Evolutionary conservation across 2,329 filamentous ascomycete genomes (phyloP), one percentile per base, ranked within the genome.

Genomic region (Cordyceps tenuipes): DNA sequence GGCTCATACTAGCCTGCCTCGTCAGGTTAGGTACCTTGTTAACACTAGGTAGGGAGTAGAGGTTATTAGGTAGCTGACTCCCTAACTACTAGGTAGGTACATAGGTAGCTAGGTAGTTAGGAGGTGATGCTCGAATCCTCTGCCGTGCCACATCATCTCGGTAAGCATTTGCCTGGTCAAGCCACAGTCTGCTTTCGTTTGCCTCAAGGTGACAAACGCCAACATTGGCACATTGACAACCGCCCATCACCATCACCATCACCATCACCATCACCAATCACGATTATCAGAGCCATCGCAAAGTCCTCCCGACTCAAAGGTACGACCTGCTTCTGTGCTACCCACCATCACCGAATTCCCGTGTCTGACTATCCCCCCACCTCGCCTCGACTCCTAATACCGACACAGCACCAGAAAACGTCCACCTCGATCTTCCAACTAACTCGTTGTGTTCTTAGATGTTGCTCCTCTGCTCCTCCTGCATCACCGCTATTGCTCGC

Each of bases 401-500:
- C 5, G 12, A 23, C 53, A 15, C 51, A n/a, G 21, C 26, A 9
- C 51, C 1, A 5, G 13, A 47, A 29, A 23, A 23, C 23, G 23
- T 23, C 41, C 41, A 39, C 19, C 34, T 21, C 19, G 17, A 17
- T 23, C 48, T 34, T 39, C 51, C 15, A 12, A 36, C 34, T 36
- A 36, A 36, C 34, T 36, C 34, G 34, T 36, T 10, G 34, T 36
- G n/a, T 36, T 36, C 9, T 36, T 36, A 36, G 34, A 13, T 36
- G 34, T 19, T 41, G 13, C 19, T 19, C 17, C 52, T 19, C 15
- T 13, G 29, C 53, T 39, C 43, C 21, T 31, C 53, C 34, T 48
- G 44, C 39, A 56, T 56, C 53, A 56, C 39, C 53, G 43, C 53
- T 48, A 56, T 56, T 47, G 39, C 36, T 44, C 41, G 39, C 21